phyloP scores from a whole-genome alignment of 495 filamentous ascomycete species.

The Jackrogersella multiformis region DNA sequence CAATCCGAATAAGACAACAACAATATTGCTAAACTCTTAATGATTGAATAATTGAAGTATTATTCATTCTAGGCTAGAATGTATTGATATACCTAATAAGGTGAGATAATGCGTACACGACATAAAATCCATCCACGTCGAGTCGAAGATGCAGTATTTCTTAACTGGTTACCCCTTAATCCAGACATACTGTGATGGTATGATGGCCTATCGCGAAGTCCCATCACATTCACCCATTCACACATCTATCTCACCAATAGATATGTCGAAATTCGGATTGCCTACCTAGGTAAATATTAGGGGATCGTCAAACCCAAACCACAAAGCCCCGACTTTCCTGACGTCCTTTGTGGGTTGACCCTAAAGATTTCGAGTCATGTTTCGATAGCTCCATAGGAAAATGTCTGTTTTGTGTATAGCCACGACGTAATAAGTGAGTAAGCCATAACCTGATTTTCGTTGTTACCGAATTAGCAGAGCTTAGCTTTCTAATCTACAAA shows the following conservation, averaged over 20 bases:
- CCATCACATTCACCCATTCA: not conserved
- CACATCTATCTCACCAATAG: not conserved
- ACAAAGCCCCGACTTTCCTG: not conserved
- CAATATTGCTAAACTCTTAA: not conserved
- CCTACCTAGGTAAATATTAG: not conserved
- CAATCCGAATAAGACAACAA: not conserved
- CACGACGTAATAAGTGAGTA: conserved; percentile 7
- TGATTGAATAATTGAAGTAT: no score
- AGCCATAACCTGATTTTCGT: not conserved
- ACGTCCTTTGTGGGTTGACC: not conserved
- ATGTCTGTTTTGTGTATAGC: not conserved
- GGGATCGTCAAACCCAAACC: not conserved
- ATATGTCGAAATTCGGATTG: not conserved
- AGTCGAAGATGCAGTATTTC: no score
- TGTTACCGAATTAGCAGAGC: not conserved
- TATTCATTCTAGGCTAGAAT: no score
- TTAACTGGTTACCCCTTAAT: no score
- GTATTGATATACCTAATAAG: no score
- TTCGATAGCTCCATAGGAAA: not conserved
- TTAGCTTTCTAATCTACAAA: not conserved
- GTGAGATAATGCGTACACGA: no score
- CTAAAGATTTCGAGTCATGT: not conserved
- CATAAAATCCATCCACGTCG: no score
- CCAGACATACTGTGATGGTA: no score
- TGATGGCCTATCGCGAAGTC: not conserved